Percentiles rank a stretch among this genome's conserved stretches.
These are phyloP conservation scores for Triadica sebifera DNA, from an alignment of 345 rosid genomes.

Conservation along the genomic window DNA sequence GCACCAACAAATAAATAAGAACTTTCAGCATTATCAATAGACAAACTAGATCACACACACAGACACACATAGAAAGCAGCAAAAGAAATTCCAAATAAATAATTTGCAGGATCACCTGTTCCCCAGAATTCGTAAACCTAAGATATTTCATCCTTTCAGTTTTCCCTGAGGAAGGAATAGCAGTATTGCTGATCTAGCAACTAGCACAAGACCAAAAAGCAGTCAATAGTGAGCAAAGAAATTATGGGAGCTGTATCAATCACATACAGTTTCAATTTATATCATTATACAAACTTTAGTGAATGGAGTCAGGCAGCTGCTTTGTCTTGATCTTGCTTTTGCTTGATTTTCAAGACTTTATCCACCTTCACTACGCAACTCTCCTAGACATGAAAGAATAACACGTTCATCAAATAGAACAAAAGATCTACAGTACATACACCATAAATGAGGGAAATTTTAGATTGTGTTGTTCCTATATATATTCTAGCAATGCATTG, in stretches of 20 bases:
- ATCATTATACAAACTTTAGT: constrained; percentile 48
- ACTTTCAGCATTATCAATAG: not conserved
- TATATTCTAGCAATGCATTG: not conserved
- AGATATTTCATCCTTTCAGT: constrained; percentile 54
- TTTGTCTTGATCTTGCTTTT: constrained; percentile 80
- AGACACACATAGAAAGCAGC: not conserved
- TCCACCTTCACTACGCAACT: constrained; percentile 52
- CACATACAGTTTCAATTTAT: not conserved
- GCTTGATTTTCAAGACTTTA: constrained; percentile 61
- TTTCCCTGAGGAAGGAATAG: constrained; percentile 32
- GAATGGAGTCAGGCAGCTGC: constrained; percentile 61
- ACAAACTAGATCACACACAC: not conserved
- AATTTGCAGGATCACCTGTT: constrained; percentile 36
- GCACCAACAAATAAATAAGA: not conserved
- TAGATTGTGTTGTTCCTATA: not conserved
- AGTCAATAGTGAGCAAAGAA: constrained; percentile 13
- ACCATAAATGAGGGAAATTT: not conserved
- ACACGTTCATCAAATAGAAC: constrained; percentile 9
- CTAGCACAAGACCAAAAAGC: constrained; percentile 28
- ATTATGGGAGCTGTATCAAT: constrained; percentile 1
- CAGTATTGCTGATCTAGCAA: constrained; percentile 34
- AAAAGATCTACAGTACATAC: not conserved
- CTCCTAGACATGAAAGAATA: constrained; percentile 37
- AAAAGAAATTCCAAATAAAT: not conserved
- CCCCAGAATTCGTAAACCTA: constrained; percentile 42